These are phyloP conservation scores for Chamaecyparis obtusa DNA, from an alignment of 75 land plant species.

Conservation along the genomic window DNA sequence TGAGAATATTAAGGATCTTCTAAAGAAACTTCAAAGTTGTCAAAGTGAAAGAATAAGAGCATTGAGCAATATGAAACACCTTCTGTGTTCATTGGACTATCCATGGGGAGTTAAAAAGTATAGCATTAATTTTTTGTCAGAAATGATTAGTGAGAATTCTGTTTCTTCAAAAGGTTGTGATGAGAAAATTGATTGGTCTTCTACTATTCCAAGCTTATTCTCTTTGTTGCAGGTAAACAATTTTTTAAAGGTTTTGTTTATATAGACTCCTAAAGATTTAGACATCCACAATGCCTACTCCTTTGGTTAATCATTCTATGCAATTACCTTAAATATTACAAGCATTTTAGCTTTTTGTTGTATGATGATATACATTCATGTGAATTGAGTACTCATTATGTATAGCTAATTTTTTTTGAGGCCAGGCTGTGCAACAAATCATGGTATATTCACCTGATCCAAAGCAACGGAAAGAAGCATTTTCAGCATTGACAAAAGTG, in stretches of 20 bases:
- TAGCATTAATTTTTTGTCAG: conserved; percentile 31
- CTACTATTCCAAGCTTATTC: conserved; percentile 33
- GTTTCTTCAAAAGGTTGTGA: conserved; percentile 8
- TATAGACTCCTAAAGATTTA: not conserved
- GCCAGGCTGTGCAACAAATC: conserved; percentile 40
- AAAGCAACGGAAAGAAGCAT: conserved; percentile 38
- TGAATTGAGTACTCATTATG: not conserved
- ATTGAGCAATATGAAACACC: conserved; percentile 39
- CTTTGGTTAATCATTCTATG: not conserved
- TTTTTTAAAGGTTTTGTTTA: not conserved
- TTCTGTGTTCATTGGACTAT: conserved; percentile 27
- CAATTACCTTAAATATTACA: not conserved
- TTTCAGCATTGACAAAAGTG: conserved; percentile 42
- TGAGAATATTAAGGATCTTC: conserved; percentile 28
- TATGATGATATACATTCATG: not conserved
- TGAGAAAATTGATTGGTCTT: conserved; percentile 27
- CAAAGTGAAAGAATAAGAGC: conserved; percentile 46
- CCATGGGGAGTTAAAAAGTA: conserved; percentile 46
- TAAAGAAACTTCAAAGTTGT: conserved; percentile 19
- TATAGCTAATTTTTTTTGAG: not conserved
- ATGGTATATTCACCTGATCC: conserved; percentile 48
- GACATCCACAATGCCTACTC: not conserved
- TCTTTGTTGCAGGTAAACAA: conserved; percentile 40
- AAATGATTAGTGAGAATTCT: conserved; percentile 18
- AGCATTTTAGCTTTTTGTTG: not conserved